phyloP scores from a whole-genome alignment of 768 basidiomycete species.

The Russula compacta region DNA sequence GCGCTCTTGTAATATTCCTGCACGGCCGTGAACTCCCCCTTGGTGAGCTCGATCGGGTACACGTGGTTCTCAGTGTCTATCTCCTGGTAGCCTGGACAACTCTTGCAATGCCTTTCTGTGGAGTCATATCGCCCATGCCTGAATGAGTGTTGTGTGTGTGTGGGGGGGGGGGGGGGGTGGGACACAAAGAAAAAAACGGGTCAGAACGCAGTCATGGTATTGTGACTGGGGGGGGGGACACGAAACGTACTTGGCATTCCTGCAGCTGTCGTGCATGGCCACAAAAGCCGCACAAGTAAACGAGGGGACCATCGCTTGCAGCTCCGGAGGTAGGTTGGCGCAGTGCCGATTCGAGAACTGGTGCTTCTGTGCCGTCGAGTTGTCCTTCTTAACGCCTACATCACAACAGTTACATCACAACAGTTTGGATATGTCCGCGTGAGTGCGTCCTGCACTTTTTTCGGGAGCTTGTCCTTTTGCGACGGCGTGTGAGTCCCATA shows the following conservation, averaged over 20 bases:
- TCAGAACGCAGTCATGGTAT: too few species aligned
- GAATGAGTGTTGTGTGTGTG: too few species aligned
- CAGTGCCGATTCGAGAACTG: background rate
- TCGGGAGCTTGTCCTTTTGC: background rate
- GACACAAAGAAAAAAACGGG: too few species aligned
- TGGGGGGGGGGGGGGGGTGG: too few species aligned
- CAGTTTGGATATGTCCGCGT: background rate
- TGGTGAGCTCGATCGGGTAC: background rate
- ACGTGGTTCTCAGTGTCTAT: background rate
- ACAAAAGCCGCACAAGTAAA: background rate
- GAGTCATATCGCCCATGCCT: slow-evolving; percentile 8
- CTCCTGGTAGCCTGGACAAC: background rate
- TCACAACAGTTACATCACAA: background rate
- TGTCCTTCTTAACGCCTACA: background rate
- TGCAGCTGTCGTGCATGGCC: background rate
- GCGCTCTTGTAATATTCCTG: background rate
- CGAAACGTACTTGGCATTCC: background rate
- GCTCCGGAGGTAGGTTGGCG: background rate
- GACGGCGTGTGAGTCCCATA: background rate
- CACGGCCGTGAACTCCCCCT: background rate
- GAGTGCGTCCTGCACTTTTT: background rate
- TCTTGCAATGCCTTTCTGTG: background rate
- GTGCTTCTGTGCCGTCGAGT: background rate
- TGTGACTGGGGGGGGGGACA: too few species aligned
- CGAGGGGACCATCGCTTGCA: background rate